Evolutionary conservation across 1,284 basidiomycete genomes (phyloP).

Genomic region (Golubevia pallescens): DNA sequence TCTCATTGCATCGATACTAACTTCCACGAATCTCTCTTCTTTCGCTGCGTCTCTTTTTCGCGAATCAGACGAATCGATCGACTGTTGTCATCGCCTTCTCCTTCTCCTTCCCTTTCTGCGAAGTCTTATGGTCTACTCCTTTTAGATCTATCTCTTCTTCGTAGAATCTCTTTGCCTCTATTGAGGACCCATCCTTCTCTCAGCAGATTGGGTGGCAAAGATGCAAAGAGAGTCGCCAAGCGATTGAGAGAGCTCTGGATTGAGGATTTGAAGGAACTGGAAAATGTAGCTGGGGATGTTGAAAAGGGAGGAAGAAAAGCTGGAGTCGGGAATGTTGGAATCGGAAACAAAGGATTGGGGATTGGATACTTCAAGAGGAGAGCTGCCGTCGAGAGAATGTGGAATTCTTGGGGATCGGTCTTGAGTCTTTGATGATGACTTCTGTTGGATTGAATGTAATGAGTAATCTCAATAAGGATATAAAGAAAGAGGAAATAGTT

Average conservation of each 20-base stretch:
- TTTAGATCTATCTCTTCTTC: constrained; percentile 54
- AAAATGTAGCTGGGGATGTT: constrained; percentile 69
- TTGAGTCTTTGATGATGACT: constrained; percentile 46
- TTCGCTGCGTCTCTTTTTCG: constrained; percentile 2
- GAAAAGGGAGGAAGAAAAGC: constrained; percentile 74
- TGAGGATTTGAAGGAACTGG: constrained; percentile 82
- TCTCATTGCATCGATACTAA: too few species aligned
- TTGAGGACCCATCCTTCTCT: constrained; percentile 26
- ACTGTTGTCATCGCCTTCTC: constrained; percentile 47
- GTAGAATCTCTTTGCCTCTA: constrained; percentile 17
- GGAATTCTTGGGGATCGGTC: constrained; percentile 86
- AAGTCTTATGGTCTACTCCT: constrained; percentile 67
- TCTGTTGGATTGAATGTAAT: too few species aligned
- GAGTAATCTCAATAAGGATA: too few species aligned
- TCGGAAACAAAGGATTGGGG: constrained; percentile 11
- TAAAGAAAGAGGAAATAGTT: too few species aligned
- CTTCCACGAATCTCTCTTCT: constrained; percentile 66
- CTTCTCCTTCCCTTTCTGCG: constrained; percentile 4
- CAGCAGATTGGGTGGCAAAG: constrained; percentile 19
- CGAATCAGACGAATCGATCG: constrained; percentile 50
- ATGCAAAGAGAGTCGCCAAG: constrained; percentile 33
- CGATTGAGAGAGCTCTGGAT: constrained; percentile 77
- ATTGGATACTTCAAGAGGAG: constrained; percentile 8
- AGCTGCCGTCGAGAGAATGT: constrained; percentile 82
- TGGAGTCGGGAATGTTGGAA: constrained; percentile 62